Percentiles rank a stretch among this genome's conserved stretches.
These are phyloP conservation scores for Selenicereus undatus DNA, from an alignment of 148 eudicot species.

Conservation along the genomic window DNA sequence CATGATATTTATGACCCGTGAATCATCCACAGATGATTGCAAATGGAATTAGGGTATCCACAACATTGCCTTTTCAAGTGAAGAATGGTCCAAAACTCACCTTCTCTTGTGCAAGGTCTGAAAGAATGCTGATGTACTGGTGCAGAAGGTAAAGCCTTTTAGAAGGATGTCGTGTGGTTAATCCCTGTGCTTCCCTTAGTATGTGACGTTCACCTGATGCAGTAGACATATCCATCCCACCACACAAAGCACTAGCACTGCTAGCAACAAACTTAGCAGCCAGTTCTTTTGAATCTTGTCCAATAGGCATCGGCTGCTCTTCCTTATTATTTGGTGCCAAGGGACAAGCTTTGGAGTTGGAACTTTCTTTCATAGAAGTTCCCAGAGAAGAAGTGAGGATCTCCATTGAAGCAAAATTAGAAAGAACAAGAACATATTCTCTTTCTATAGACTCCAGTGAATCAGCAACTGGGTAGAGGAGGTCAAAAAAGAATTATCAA, in stretches of 20 bases:
- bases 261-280: constrained; percentile 20
- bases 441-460: constrained; percentile 42
- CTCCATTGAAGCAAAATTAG: constrained; percentile 53
- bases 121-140: constrained; percentile 34
- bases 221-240: constrained; percentile 16
- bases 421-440: constrained; percentile 46
- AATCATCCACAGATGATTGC: neutral
- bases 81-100: constrained; percentile 25
- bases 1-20: neutral
- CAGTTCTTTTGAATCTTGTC: constrained; percentile 16
- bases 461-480: constrained; percentile 33
- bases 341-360: constrained; percentile 25
- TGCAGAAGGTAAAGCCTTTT: constrained; percentile 40
- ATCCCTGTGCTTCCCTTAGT: constrained; percentile 27
- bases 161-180: constrained; percentile 36
- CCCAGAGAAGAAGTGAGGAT: constrained; percentile 43
- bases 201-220: constrained; percentile 24
- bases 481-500: constrained; percentile 12
- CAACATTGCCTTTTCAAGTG: no score
- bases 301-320: constrained; percentile 18
- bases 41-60: neutral
- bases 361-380: constrained; percentile 34
- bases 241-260: constrained; percentile 8
- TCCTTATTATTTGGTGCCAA: constrained; percentile 25
- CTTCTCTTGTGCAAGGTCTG: constrained; percentile 41